Conservation (phyloP, 768 basidiomycete genomes). For the Cubamyces lactineus region DNA sequence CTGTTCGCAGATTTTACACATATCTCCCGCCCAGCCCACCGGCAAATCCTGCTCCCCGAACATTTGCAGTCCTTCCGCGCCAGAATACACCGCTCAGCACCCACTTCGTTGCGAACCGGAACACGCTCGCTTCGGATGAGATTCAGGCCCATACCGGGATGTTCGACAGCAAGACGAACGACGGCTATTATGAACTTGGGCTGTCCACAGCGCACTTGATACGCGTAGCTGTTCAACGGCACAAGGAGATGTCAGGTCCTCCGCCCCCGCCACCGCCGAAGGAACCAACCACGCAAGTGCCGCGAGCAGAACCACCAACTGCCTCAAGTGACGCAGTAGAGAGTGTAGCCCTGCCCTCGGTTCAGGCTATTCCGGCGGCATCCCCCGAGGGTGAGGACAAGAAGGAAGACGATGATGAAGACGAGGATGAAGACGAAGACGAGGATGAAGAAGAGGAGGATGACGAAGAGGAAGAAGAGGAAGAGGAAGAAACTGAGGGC, state of each 20-base stretch:
- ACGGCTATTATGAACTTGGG: conserved; percentile 89
- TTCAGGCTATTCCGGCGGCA: too few species aligned
- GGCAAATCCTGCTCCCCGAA: conserved; percentile 55
- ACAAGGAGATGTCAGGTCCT: not conserved
- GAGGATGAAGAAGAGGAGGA: too few species aligned
- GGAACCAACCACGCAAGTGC: not conserved
- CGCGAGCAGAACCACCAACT: not conserved
- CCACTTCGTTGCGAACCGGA: conserved; percentile 67
- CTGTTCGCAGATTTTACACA: conserved; percentile 71
- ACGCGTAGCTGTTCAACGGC: conserved; percentile 52
- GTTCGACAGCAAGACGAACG: conserved; percentile 81
- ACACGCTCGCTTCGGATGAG: conserved; percentile 73
- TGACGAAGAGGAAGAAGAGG: too few species aligned
- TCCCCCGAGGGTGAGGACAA: too few species aligned
- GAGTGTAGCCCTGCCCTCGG: too few species aligned
- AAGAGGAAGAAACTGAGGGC: too few species aligned
- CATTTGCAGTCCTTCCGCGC: conserved; percentile 79
- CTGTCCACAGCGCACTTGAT: conserved; percentile 65
- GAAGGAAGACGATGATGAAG: too few species aligned
- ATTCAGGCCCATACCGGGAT: conserved; percentile 86
- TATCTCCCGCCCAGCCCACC: conserved; percentile 73
- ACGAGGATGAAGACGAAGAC: too few species aligned
- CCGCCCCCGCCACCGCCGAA: not conserved
- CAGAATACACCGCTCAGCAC: conserved; percentile 46
- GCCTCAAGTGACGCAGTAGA: too few species aligned